Conservation (phyloP, 768 basidiomycete species). For the Candolleomyces efflorescens region DNA sequence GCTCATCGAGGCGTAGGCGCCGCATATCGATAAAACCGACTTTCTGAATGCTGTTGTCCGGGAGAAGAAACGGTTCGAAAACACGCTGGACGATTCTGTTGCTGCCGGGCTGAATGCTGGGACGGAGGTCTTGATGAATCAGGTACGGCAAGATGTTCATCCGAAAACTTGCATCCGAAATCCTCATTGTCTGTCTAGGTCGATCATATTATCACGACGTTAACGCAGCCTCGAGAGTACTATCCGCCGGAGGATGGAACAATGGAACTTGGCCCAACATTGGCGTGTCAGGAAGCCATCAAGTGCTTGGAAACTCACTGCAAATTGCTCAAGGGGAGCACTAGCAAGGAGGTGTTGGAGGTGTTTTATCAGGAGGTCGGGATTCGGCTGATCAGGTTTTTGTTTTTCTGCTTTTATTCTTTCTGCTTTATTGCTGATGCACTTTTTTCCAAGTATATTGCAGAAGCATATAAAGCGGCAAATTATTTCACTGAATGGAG, state of each 20-base stretch:
- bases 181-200: constrained; percentile 51
- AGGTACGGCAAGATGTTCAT: constrained; percentile 43
- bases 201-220: constrained; percentile 84
- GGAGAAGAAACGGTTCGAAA: constrained; percentile 97
- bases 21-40: constrained; percentile 89
- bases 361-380: constrained; percentile 99
- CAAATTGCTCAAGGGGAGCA: constrained; percentile 85
- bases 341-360: constrained; percentile 93
- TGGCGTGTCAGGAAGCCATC: constrained; percentile 87
- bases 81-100: constrained; percentile 87
- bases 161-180: not conserved
- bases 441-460: constrained; percentile 58
- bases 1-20: constrained; percentile 44
- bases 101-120: constrained; percentile 93
- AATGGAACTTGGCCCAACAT: constrained; percentile 81
- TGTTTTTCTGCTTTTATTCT: not conserved
- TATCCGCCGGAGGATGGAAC: constrained; percentile 79
- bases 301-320: constrained; percentile 88
- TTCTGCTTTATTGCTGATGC: not conserved
- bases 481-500: constrained; percentile 91
- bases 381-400: constrained; percentile 77
- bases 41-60: constrained; percentile 90
- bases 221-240: constrained; percentile 84
- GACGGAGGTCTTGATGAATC: constrained; percentile 93
- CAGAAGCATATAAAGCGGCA: constrained; percentile 97